phyloP scores from a whole-genome alignment of 352 stramenopile genomes.

The Phytophthora quininea region DNA sequence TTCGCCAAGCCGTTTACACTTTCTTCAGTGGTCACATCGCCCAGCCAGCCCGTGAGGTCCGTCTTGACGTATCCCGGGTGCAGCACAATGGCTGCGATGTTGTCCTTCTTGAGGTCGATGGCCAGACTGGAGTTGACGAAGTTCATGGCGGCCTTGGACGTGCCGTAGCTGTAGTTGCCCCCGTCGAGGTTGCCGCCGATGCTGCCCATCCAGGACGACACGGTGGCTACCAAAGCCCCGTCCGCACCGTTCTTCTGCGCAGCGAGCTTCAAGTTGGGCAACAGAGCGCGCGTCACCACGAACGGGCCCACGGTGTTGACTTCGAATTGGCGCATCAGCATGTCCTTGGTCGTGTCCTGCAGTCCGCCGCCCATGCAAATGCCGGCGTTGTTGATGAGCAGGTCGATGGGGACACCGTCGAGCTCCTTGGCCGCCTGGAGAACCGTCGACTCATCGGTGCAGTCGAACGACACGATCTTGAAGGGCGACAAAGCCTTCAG shows the following conservation, averaged over 20 bases:
- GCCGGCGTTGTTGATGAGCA: conserved; percentile 71
- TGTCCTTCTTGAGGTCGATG: conserved; percentile 50
- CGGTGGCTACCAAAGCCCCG: conserved; percentile 24
- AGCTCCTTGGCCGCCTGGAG: conserved; percentile 36
- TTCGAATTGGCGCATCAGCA: conserved; percentile 59
- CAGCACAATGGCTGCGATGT: conserved; percentile 46
- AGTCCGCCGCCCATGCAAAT: conserved; percentile 22
- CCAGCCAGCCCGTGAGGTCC: conserved; percentile 38
- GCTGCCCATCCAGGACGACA: conserved; percentile 42
- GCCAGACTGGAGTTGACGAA: conserved; percentile 52
- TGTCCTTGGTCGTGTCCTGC: conserved; percentile 33
- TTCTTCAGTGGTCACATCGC: conserved; percentile 30
- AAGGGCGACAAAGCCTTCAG: conserved; percentile 41
- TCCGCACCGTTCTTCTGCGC: conserved; percentile 13
- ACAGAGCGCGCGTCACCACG: conserved; percentile 51
- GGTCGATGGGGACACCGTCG: conserved; percentile 50
- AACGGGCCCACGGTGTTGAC: conserved; percentile 64
- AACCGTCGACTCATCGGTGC: conserved; percentile 50
- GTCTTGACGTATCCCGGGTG: conserved; percentile 59
- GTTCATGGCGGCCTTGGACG: conserved; percentile 76
- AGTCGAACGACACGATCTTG: conserved; percentile 54
- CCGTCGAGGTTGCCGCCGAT: conserved; percentile 20
- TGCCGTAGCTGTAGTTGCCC: conserved; percentile 60
- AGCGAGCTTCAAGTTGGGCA: conserved; percentile 45
- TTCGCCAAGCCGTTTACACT: conserved; percentile 38